Evolutionary conservation across 208 protist genomes (phyloP).

Genomic region (Tritrichomonas musculus): DNA sequence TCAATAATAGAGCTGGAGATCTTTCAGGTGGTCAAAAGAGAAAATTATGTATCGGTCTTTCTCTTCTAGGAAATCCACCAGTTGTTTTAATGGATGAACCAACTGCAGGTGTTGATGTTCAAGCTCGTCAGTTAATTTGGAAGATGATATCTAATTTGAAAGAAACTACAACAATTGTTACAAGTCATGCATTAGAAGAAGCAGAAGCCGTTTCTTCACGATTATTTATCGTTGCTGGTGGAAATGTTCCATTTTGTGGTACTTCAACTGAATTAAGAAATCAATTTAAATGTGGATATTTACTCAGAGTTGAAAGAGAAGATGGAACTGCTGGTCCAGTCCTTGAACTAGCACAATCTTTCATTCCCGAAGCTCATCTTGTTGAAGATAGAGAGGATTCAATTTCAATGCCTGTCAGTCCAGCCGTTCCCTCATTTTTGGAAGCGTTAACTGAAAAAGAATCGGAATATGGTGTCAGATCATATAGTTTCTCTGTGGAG

Average conservation of each 20-base stretch:
- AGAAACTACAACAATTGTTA: neutral
- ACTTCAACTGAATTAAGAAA: neutral
- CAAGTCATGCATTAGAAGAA: neutral
- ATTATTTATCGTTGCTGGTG: neutral
- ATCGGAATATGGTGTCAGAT: neutral
- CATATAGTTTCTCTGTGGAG: neutral
- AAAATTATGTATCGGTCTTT: neutral
- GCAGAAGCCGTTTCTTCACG: neutral
- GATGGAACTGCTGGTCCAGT: neutral
- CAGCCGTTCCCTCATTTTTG: neutral
- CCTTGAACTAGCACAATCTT: neutral
- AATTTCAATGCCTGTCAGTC: neutral
- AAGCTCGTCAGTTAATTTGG: neutral
- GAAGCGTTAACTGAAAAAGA: neutral
- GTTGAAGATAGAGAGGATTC: neutral
- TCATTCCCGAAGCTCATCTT: neutral
- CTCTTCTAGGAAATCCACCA: constrained; percentile 5
- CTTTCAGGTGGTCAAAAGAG: neutral
- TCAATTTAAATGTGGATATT: neutral
- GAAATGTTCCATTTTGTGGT: neutral
- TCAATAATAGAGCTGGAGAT: neutral
- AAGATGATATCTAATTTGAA: neutral
- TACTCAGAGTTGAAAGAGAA: neutral
- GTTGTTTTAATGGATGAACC: constrained; percentile 17
- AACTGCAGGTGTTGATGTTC: neutral